Percentiles rank a stretch among this genome's conserved stretches.
Evolutionary conservation across 2,329 filamentous ascomycete species (phyloP).

Genomic region (Alternaria novae-zelandiae): DNA sequence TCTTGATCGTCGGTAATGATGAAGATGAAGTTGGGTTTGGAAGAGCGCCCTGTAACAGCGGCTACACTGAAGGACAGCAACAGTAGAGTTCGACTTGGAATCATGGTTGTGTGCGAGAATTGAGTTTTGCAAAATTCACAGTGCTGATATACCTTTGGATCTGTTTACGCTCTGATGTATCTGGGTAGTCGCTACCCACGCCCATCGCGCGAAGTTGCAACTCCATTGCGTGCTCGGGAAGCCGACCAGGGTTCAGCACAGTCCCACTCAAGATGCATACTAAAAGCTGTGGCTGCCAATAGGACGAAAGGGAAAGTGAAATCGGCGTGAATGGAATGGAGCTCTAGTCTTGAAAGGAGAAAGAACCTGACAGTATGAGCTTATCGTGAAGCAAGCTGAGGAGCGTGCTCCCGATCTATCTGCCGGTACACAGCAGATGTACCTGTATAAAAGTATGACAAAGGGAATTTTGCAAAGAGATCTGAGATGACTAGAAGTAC

Average conservation of each 20-base stretch:
- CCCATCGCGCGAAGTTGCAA: background rate
- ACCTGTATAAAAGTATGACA: background rate
- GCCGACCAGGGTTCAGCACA: background rate
- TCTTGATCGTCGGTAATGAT: conserved; percentile 75
- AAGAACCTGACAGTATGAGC: background rate
- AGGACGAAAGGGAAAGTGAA: background rate
- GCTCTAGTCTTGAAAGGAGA: background rate
- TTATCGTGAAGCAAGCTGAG: background rate
- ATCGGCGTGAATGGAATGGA: background rate
- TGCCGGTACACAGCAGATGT: background rate
- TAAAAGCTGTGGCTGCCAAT: background rate
- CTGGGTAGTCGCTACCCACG: background rate
- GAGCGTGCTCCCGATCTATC: background rate
- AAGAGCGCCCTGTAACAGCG: background rate
- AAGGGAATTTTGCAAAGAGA: too few relatives aligned
- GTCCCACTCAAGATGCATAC: background rate
- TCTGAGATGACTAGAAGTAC: background rate
- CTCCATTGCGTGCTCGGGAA: conserved; percentile 1
- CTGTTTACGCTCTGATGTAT: background rate
- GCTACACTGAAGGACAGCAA: background rate
- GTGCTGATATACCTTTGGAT: background rate
- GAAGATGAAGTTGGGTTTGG: conserved; percentile 65
- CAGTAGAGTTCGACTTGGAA: background rate
- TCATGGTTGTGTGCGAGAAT: background rate
- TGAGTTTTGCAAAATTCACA: background rate